These are phyloP conservation scores for Phaeosphaeria sp. DNA, from an alignment of 2,329 filamentous ascomycete genomes.

Conservation along the genomic window DNA sequence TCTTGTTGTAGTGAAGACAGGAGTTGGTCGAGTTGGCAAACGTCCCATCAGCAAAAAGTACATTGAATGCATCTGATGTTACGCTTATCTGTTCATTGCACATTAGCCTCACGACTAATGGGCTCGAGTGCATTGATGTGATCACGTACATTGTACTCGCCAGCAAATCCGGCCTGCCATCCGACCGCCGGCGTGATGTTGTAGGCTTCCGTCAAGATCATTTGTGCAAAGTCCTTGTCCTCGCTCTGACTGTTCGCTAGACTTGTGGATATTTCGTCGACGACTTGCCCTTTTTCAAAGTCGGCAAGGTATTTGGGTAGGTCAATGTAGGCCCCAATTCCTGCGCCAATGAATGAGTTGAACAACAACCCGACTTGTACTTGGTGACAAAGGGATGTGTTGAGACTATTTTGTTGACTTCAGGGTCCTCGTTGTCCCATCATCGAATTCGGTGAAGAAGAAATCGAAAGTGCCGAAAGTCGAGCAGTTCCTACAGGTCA, in stretches of 20 bases:
- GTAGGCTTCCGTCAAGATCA: constrained; percentile 2
- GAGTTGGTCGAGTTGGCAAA: neutral
- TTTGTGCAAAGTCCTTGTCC: constrained; percentile 5
- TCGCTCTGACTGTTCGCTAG: constrained; percentile 2
- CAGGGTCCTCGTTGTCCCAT: neutral
- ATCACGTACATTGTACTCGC: neutral
- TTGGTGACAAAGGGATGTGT: neutral
- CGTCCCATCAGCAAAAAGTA: neutral
- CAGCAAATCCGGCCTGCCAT: constrained; percentile 7
- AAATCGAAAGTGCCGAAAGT: constrained; percentile 9
- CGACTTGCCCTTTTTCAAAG: neutral
- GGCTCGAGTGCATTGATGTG: no score
- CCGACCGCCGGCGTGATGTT: neutral
- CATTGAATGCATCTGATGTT: no score
- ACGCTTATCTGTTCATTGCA: no score
- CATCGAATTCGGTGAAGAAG: constrained; percentile 1
- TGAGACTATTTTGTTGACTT: neutral
- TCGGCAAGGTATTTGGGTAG: constrained; percentile 3
- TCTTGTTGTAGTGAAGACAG: neutral
- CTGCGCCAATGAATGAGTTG: neutral
- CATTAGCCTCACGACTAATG: no score
- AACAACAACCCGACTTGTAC: neutral
- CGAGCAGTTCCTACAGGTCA: constrained; percentile 8
- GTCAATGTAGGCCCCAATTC: constrained; percentile 4
- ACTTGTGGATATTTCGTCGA: constrained; percentile 3